Conservation (phyloP, 192 early-diverging fungal genomes). For the Radiomyces spectabilis region DNA sequence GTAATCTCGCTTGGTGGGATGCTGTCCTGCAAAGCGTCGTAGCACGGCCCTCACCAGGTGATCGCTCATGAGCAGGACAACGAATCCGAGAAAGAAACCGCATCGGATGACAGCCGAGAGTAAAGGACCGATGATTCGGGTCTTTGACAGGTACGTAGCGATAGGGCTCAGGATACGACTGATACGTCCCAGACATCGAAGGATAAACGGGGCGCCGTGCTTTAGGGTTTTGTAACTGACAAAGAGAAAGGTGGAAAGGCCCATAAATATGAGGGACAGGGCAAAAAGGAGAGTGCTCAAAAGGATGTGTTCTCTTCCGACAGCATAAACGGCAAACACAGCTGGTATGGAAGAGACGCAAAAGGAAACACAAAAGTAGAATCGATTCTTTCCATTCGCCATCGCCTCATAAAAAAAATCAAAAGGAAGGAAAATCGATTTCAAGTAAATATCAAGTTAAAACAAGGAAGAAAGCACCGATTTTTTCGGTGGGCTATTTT, state of each 20-base stretch:
- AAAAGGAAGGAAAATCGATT: no score
- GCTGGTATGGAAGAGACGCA: no score
- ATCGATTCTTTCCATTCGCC: no score
- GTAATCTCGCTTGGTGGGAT: slow-evolving; percentile 14
- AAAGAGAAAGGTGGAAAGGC: slow-evolving; percentile 9
- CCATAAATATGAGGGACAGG: slow-evolving; percentile 9
- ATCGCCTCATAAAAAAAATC: no score
- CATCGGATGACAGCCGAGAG: slow-evolving; percentile 15
- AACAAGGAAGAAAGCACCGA: no score
- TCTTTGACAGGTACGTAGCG: slow-evolving; percentile 11
- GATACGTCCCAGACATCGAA: slow-evolving; percentile 1
- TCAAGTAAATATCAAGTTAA: no score
- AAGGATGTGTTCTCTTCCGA: no score
- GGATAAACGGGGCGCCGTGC: slow-evolving; percentile 12
- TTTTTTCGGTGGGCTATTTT: no score
- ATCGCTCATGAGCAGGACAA: slow-evolving; percentile 15
- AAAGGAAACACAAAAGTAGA: no score
- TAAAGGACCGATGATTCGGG: slow-evolving; percentile 12
- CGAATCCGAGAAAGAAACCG: slow-evolving; percentile 24
- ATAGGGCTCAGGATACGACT: slow-evolving; percentile 12
- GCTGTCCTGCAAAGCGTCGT: slow-evolving; percentile 17
- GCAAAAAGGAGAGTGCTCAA: slow-evolving; percentile 10
- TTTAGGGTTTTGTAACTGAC: slow-evolving; percentile 13
- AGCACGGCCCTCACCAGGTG: slow-evolving; percentile 12
- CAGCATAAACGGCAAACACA: no score